Evolutionary conservation across 805 yeast species (phyloP), one percentile per base, ranked within the genome.

Genomic region (Yarrowia divulgata): DNA sequence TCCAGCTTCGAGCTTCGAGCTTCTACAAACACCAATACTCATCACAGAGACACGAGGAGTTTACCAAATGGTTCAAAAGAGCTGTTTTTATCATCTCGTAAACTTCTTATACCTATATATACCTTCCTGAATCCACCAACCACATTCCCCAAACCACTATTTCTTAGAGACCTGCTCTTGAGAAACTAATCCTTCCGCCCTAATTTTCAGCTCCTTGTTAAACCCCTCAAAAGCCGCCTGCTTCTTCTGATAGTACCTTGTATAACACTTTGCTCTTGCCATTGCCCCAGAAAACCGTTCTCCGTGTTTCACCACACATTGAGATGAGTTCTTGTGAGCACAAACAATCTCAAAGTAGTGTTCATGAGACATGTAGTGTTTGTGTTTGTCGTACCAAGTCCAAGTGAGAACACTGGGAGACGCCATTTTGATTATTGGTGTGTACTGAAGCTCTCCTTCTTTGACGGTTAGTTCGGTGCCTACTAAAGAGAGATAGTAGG

Each of bases 351-450:
- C 54, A n/a, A 49, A 49, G 19, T 49, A 49, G 54, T 49, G 54
- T 7, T 49, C 54, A 10, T 49, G 54, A 8, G 19, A 16, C 37
- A 49, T 16, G 39, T 3, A 16, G 39, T 39, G 32, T 19, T 32
- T 49, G 54, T 49, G 54, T 1, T 1, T 5, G 8, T 49, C 54
- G 14, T 49, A 32, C 54, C 54, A 49, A 2, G 54, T 49, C 54
- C 54, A 49, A n/a, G n/a, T 49, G 8, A 49, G n/a, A 16, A 49
- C 54, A 32, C 54, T 32, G 4, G 54, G 54, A 8, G 54, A 32
- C 3, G 54, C 54, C 54, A 49, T 10, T 39, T 32, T 49, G 19
- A 49, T 16, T 8, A 16, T 12, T 8, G 54, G 54, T 1, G 8
- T 1, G 39, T 49, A 49, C 9, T 32, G 37, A 8, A 16, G 14